Percentiles rank a stretch among this genome's conserved stretches.
Evolutionary conservation across 2,329 filamentous ascomycete species (phyloP).

Genomic region (Xylariomycetidae sp.): DNA sequence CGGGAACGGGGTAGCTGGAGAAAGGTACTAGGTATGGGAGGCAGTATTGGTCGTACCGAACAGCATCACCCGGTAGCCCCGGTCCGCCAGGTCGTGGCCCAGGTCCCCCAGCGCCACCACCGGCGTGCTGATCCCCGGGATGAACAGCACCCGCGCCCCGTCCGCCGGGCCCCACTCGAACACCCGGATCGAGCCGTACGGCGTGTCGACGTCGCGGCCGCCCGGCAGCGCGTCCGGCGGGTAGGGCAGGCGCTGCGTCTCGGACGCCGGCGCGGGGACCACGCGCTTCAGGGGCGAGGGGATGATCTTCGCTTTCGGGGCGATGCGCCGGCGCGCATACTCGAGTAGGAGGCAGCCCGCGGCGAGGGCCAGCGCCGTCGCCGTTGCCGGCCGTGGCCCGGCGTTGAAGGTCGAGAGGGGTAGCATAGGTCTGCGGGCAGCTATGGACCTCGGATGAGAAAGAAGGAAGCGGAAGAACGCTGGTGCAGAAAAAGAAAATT

Average conservation of each 20-base stretch:
- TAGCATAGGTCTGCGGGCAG: no score
- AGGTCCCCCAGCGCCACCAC: conserved; percentile 62
- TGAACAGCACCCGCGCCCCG: conserved; percentile 65
- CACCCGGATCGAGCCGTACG: conserved; percentile 65
- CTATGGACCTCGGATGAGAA: no score
- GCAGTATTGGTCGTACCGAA: conserved; percentile 52
- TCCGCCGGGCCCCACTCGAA: conserved; percentile 75
- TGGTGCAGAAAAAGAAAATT: no score
- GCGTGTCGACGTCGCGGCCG: conserved; percentile 59
- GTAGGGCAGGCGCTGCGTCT: conserved; percentile 45
- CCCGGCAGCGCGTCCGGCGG: conserved; percentile 66
- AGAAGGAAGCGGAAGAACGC: no score
- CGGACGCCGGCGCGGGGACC: conserved; percentile 1
- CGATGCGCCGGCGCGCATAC: no score
- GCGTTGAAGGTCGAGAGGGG: no score
- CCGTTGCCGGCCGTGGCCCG: no score
- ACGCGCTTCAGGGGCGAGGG: conserved; percentile 1
- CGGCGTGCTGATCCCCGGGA: conserved; percentile 80
- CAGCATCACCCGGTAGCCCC: conserved; percentile 71
- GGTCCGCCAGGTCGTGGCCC: conserved; percentile 56
- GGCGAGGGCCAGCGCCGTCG: no score
- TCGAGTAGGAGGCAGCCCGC: no score
- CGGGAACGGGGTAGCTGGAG: no score
- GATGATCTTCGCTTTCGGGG: no score
- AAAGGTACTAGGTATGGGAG: conserved; percentile 1